These are phyloP conservation scores for Amanita pseudoporphyria DNA, from an alignment of 768 basidiomycete species.

Conservation along the genomic window DNA sequence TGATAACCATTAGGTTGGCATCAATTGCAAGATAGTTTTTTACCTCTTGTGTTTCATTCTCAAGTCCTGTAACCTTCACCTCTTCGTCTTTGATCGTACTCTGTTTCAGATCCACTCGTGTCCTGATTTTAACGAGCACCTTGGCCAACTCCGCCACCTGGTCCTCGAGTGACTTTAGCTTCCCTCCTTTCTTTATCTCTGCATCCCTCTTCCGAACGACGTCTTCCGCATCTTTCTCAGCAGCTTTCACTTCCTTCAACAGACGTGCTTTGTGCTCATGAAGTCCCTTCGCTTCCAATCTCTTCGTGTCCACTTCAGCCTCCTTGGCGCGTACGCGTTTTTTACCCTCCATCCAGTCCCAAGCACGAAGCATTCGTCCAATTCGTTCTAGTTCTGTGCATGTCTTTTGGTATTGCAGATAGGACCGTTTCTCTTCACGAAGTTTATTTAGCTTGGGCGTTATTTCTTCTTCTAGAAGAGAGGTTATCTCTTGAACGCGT, in stretches of 20 bases:
- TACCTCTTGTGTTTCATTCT: constrained; percentile 55
- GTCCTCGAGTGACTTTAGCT: constrained; percentile 78
- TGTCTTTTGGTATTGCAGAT: constrained; percentile 84
- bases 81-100: constrained; percentile 74
- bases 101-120: constrained; percentile 78
- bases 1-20: neutral
- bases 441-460: constrained; percentile 90
- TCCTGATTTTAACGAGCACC: constrained; percentile 68
- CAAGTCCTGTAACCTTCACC: constrained; percentile 39
- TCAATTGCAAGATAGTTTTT: constrained; percentile 11
- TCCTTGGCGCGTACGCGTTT: constrained; percentile 45
- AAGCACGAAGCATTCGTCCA: constrained; percentile 72
- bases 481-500: constrained; percentile 80
- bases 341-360: constrained; percentile 71
- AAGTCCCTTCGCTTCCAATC: constrained; percentile 35
- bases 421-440: constrained; percentile 80
- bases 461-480: constrained; percentile 81
- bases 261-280: constrained; percentile 42
- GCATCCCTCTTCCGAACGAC: constrained; percentile 73
- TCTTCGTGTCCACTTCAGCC: constrained; percentile 40
- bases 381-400: constrained; percentile 82
- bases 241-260: constrained; percentile 43
- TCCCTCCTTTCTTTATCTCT: constrained; percentile 91
- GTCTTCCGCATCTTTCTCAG: constrained; percentile 55
- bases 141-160: constrained; percentile 72